Evolutionary conservation across 2,329 filamentous ascomycete species (phyloP).

Genomic region (Zymoseptoria tritici): DNA sequence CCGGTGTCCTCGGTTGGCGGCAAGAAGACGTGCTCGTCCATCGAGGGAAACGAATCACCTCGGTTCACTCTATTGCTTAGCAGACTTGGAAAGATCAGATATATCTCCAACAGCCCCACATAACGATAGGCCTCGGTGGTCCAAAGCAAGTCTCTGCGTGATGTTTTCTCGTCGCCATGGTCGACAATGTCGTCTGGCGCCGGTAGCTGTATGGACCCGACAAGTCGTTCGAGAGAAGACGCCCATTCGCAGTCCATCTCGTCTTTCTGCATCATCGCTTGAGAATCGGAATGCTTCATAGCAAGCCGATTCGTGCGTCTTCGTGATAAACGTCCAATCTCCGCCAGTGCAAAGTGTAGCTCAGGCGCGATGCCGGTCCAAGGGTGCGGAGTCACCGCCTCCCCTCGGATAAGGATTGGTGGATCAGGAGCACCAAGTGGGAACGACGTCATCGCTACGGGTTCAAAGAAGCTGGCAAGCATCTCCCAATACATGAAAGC

Average conservation of each 20-base stretch:
- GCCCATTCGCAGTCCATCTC: slow-evolving; percentile 31
- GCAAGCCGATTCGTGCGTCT: slow-evolving; percentile 8
- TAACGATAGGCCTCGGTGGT: slow-evolving; percentile 49
- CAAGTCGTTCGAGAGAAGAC: slow-evolving; percentile 40
- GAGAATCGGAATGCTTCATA: not conserved
- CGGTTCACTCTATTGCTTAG: slow-evolving; percentile 20
- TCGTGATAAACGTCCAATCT: slow-evolving; percentile 35
- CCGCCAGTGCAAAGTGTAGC: slow-evolving; percentile 39
- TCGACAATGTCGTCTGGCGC: slow-evolving; percentile 42
- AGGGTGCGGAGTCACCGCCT: slow-evolving; percentile 37
- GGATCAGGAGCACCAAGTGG: slow-evolving; percentile 25
- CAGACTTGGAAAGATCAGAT: slow-evolving; percentile 44
- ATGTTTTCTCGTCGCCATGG: slow-evolving; percentile 46
- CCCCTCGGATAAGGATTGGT: slow-evolving; percentile 18
- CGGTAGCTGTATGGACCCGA: slow-evolving; percentile 42
- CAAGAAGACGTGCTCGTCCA: not conserved
- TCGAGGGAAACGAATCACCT: not conserved
- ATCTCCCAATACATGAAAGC: slow-evolving; percentile 54
- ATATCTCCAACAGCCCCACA: slow-evolving; percentile 47
- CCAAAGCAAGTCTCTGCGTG: slow-evolving; percentile 46
- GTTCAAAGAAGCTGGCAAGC: slow-evolving; percentile 47
- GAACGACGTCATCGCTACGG: slow-evolving; percentile 26
- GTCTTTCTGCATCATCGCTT: slow-evolving; percentile 1
- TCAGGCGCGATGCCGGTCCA: slow-evolving; percentile 44
- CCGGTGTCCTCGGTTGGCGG: too few species aligned